Evolutionary conservation across 192 early-diverging fungal species (phyloP).

Genomic region (Backusella circina): DNA sequence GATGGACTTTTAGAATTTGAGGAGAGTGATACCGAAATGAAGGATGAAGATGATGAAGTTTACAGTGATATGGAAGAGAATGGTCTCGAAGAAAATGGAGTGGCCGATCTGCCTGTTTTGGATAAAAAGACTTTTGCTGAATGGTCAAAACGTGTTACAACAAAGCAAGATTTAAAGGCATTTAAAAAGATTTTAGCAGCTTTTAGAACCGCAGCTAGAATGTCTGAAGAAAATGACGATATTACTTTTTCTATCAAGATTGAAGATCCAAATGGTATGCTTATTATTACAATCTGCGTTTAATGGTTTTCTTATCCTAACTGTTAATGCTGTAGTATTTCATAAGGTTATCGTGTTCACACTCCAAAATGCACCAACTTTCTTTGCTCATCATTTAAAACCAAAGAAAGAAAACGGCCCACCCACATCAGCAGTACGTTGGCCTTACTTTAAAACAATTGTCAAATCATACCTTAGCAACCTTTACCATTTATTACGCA

Average conservation of each 20-base stretch:
- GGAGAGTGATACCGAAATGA: slow-evolving; percentile 46
- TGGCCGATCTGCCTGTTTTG: slow-evolving; percentile 39
- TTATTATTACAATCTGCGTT: not conserved
- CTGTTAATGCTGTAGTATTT: slow-evolving; percentile 53
- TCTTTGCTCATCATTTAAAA: slow-evolving; percentile 68
- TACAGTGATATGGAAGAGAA: slow-evolving; percentile 7
- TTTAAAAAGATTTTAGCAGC: slow-evolving; percentile 77
- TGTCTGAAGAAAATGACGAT: slow-evolving; percentile 63
- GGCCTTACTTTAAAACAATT: slow-evolving; percentile 69
- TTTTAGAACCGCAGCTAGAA: slow-evolving; percentile 75
- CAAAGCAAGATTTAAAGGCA: slow-evolving; percentile 63
- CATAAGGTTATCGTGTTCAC: slow-evolving; percentile 77
- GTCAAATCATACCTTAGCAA: slow-evolving; percentile 83
- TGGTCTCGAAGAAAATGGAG: slow-evolving; percentile 1
- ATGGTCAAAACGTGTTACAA: slow-evolving; percentile 64
- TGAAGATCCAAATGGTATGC: slow-evolving; percentile 44
- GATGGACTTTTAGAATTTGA: slow-evolving; percentile 78
- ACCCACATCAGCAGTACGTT: slow-evolving; percentile 51
- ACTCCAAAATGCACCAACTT: slow-evolving; percentile 63
- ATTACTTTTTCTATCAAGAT: slow-evolving; percentile 65
- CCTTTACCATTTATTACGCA: slow-evolving; percentile 69
- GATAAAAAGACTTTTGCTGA: slow-evolving; percentile 70
- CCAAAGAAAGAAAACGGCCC: slow-evolving; percentile 19
- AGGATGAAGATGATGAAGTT: slow-evolving; percentile 30
- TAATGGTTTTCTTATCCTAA: not conserved